Conservation (phyloP, 73 alveolate species). For the Paramecium sexaurelia region DNA sequence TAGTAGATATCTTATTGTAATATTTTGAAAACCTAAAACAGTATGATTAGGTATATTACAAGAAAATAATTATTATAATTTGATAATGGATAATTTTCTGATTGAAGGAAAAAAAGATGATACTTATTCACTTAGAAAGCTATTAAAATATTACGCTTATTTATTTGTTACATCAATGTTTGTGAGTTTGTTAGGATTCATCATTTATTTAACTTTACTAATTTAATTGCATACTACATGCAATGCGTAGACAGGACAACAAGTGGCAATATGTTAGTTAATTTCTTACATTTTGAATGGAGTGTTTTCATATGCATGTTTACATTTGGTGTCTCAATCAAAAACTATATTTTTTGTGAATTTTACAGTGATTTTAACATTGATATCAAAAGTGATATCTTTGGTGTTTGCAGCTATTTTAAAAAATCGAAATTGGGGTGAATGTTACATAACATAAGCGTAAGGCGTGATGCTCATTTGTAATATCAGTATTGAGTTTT, state of each 20-base stretch:
- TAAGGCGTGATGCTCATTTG: constrained; percentile 5
- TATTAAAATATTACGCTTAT: background rate
- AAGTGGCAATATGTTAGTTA: background rate
- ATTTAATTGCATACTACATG: background rate
- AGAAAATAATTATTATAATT: background rate
- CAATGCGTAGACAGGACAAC: background rate
- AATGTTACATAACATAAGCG: constrained; percentile 28
- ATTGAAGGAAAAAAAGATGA: background rate
- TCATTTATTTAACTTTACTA: background rate
- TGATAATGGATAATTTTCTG: background rate
- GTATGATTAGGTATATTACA: background rate
- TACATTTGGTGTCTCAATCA: background rate
- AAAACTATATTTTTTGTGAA: background rate
- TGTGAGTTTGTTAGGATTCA: background rate
- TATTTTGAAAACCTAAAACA: background rate
- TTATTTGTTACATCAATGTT: background rate
- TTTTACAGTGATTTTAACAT: background rate
- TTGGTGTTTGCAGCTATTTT: background rate
- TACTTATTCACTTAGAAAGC: background rate
- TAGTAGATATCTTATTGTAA: background rate
- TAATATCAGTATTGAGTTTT: background rate
- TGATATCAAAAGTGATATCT: background rate
- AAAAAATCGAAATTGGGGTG: constrained; percentile 58
- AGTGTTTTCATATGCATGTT: constrained; percentile 6
- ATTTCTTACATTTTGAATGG: background rate